These are phyloP conservation scores for Venturia asperata DNA, from an alignment of 2,329 filamentous ascomycete genomes.

Conservation along the genomic window DNA sequence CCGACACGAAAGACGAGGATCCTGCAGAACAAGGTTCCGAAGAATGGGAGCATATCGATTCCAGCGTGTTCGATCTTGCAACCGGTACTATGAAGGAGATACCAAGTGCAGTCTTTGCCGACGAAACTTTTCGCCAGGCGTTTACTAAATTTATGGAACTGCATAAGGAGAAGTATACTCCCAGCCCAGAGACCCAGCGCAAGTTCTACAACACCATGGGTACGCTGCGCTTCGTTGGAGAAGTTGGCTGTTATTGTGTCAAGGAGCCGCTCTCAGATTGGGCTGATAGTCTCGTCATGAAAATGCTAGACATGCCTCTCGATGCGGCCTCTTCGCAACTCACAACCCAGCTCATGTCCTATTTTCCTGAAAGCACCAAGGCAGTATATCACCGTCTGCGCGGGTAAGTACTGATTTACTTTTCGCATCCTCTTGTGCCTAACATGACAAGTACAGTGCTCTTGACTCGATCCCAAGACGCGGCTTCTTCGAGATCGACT, in stretches of 20 bases:
- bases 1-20: background rate
- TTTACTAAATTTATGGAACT: background rate
- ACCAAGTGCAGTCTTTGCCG: background rate
- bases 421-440: background rate
- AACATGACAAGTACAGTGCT: conserved; percentile 8
- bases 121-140: conserved; percentile 6
- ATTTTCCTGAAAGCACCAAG: conserved; percentile 4
- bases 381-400: background rate
- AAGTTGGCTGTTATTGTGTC: conserved; percentile 5
- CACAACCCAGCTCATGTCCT: background rate
- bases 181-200: background rate
- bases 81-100: background rate
- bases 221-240: background rate
- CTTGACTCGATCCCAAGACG: background rate
- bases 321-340: background rate
- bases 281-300: background rate
- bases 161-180: background rate
- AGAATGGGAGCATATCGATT: conserved; percentile 13
- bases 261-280: conserved; percentile 8
- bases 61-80: background rate
- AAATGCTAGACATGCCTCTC: conserved; percentile 1
- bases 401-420: background rate
- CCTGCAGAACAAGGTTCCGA: background rate
- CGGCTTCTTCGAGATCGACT: conserved; percentile 6
- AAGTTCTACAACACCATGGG: background rate